Evolutionary conservation across 1,139 yeast genomes (phyloP).

Genomic region (Kodamaea ohmeri): DNA sequence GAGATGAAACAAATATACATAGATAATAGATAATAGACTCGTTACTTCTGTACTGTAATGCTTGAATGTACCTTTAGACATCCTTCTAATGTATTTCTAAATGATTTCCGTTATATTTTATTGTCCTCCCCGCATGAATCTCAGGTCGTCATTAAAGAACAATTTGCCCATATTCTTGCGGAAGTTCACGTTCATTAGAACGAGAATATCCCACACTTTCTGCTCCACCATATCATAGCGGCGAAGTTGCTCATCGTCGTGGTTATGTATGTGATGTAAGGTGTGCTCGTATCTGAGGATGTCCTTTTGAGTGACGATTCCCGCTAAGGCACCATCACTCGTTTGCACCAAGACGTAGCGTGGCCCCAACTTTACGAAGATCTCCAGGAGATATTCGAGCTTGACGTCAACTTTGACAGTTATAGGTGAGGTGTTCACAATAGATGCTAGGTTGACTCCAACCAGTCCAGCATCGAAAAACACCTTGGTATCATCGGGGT

Average conservation of each 20-base stretch:
- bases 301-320: constrained; percentile 68
- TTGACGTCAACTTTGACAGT: constrained; percentile 54
- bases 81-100: too few species aligned
- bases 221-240: constrained; percentile 29
- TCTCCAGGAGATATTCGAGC: constrained; percentile 61
- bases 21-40: too few species aligned
- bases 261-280: constrained; percentile 23
- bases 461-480: constrained; percentile 4
- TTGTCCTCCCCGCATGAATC: constrained; percentile 13
- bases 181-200: constrained; percentile 20
- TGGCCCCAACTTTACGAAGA: constrained; percentile 82
- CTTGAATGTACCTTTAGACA: too few species aligned
- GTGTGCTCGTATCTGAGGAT: constrained; percentile 54
- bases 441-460: constrained; percentile 35
- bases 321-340: constrained; percentile 50
- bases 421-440: constrained; percentile 62
- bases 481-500: constrained; percentile 4
- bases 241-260: constrained; percentile 12
- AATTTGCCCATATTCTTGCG: constrained; percentile 30
- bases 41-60: too few species aligned
- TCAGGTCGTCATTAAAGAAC: constrained; percentile 30
- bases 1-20: background rate
- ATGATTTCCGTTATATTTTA: background rate
- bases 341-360: constrained; percentile 63
- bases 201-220: constrained; percentile 38